These are phyloP conservation scores for Phytophthora nicotianae DNA, from an alignment of 352 stramenopile genomes.

Conservation along the genomic window DNA sequence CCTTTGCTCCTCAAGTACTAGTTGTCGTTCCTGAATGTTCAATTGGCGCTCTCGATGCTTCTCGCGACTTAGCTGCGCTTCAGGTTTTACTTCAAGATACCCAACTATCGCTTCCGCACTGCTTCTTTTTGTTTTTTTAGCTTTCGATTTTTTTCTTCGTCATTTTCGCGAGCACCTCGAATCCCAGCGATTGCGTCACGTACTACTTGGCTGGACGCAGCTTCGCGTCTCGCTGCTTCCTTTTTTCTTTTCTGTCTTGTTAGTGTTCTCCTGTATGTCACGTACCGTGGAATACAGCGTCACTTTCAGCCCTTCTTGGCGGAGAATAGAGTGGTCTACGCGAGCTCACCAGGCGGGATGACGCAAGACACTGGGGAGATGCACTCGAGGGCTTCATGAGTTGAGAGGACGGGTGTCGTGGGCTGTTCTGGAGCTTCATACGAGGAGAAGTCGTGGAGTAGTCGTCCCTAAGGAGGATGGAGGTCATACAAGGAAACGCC, in stretches of 20 bases:
- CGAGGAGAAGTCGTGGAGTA: too few species aligned
- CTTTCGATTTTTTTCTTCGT: not conserved
- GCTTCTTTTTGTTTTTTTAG: not conserved
- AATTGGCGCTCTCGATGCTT: not conserved
- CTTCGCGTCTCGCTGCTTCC: conserved; percentile 6
- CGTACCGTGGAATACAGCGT: too few species aligned
- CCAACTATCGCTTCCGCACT: conserved; percentile 2
- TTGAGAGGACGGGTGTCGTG: too few species aligned
- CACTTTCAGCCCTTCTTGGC: too few species aligned
- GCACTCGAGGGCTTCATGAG: too few species aligned
- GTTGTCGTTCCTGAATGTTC: not conserved
- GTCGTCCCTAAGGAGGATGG: too few species aligned
- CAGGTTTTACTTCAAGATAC: conserved; percentile 3
- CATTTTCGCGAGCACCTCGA: not conserved
- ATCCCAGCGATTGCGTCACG: conserved; percentile 5
- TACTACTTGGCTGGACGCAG: conserved; percentile 6
- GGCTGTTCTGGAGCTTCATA: too few species aligned
- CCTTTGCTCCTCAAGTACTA: not conserved
- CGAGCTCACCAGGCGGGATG: too few species aligned
- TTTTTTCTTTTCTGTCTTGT: too few species aligned
- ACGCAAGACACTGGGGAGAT: too few species aligned
- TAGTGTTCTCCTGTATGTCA: not conserved
- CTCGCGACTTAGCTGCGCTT: not conserved
- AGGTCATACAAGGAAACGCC: too few species aligned
- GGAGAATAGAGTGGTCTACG: too few species aligned